phyloP scores from a whole-genome alignment of 2,329 filamentous ascomycete species.

The Aspergillus quadricinctus region DNA sequence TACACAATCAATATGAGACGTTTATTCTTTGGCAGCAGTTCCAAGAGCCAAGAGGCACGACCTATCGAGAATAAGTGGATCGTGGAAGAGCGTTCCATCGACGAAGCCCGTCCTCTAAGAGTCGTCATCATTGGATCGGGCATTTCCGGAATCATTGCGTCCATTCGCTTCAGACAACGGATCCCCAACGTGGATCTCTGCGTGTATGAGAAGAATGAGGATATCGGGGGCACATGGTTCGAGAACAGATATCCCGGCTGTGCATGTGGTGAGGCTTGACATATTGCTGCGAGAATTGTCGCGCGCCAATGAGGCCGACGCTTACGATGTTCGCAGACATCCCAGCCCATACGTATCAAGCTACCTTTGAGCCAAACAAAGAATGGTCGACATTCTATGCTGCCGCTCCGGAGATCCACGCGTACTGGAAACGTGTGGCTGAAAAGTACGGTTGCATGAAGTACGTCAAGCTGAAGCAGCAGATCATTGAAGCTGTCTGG shows the following conservation, averaged over 20 bases:
- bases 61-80: constrained; percentile 5
- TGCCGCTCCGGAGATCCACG: constrained; percentile 46
- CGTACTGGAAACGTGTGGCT: constrained; percentile 46
- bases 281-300: neutral
- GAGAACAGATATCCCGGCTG: constrained; percentile 36
- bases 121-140: constrained; percentile 38
- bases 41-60: neutral
- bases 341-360: constrained; percentile 47
- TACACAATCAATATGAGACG: neutral
- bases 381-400: constrained; percentile 49
- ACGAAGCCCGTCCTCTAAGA: constrained; percentile 28
- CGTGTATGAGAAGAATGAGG: constrained; percentile 33
- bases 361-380: constrained; percentile 46
- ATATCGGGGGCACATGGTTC: constrained; percentile 33
- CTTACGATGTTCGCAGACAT: constrained; percentile 32
- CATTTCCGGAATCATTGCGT: constrained; percentile 37
- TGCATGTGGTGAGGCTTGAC: constrained; percentile 25
- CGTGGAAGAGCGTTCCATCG: constrained; percentile 30
- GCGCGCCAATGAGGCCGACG: neutral
- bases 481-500: constrained; percentile 44
- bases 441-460: constrained; percentile 44
- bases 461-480: constrained; percentile 45
- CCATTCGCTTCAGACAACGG: constrained; percentile 34
- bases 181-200: constrained; percentile 34
- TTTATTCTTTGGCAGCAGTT: neutral